Evolutionary conservation across 2,329 filamentous ascomycete genomes (phyloP), one percentile per base, ranked within the genome.

Genomic region (Cercospora sp.): DNA sequence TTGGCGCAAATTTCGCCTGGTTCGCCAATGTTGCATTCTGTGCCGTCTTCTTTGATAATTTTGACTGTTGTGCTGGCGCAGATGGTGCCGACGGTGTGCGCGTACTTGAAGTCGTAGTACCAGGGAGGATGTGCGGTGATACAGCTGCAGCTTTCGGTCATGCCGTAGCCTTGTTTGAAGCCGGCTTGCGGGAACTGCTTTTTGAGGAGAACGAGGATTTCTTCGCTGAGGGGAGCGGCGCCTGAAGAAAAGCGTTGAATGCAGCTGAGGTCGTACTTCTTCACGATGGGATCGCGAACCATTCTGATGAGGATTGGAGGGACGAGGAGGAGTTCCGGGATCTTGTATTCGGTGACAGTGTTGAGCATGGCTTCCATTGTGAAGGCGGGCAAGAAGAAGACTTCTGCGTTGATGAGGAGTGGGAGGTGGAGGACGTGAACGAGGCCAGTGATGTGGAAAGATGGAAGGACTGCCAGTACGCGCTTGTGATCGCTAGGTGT

Each of bases 121-220:
- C 83, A 81, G 0, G 84, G 84, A 4, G 88, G 86, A 64, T 90
- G 88, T 0, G 85, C 83, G 0, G 87, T 89, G 69, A 91, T 88
- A 71, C 87, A 89, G 2, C 81, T 83, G 75, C 87, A 90, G 0
- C 83, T 86, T 76, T 90, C 89, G 0, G 89, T 91, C 88, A 91
- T 90, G 30, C 89, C 89, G 72, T 90, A 90, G 1, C 0, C 87
- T 86, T 1, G 85, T 86, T 3, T 83, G 79, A 90, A 88, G 0
- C 86, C 87, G 0, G 85, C 87, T 1, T 83, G 79, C 0, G 88
- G 88, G 72, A 89, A 90, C 59, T 83, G 84, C 68, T 82, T 80
- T 66, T 86, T 78, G 13, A 90, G 79, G 26, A 85, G 81, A 26
- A 85, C 82, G 16, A 90, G 81, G 64, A 90, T 85, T 74, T 90